Conservation (phyloP, 78 protist species). For the Acrasis kona region DNA sequence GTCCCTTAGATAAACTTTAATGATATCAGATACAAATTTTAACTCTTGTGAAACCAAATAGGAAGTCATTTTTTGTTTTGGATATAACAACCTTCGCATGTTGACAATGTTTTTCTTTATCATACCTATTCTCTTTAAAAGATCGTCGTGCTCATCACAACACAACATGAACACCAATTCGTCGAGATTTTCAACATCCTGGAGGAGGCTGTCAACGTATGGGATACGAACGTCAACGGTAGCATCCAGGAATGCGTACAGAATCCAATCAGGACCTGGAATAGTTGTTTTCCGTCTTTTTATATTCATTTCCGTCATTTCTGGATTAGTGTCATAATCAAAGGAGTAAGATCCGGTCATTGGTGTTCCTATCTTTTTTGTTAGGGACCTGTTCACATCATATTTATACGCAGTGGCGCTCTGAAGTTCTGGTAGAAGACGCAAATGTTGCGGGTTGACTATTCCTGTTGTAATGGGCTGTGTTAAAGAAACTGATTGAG, state of each 20-base stretch:
- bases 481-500: no score
- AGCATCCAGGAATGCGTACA: constrained; percentile 6
- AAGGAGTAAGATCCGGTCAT: no score
- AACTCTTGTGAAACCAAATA: neutral
- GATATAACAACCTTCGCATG: neutral
- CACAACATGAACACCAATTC: constrained; percentile 4
- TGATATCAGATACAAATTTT: neutral
- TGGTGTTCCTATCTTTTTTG: no score
- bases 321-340: neutral
- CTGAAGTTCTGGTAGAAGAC: no score
- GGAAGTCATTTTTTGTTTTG: constrained; percentile 1
- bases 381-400: no score
- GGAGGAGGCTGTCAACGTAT: neutral
- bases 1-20: constrained; percentile 1
- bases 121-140: neutral
- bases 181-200: constrained; percentile 18
- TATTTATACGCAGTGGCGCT: no score
- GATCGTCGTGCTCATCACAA: neutral
- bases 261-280: constrained; percentile 9
- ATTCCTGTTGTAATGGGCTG: no score
- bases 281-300: neutral
- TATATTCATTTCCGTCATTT: neutral
- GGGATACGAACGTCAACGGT: constrained; percentile 7
- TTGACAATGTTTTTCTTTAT: neutral
- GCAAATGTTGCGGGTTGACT: no score